phyloP scores from a whole-genome alignment of 1,284 basidiomycete species.

The Moesziomyces globuligerus region DNA sequence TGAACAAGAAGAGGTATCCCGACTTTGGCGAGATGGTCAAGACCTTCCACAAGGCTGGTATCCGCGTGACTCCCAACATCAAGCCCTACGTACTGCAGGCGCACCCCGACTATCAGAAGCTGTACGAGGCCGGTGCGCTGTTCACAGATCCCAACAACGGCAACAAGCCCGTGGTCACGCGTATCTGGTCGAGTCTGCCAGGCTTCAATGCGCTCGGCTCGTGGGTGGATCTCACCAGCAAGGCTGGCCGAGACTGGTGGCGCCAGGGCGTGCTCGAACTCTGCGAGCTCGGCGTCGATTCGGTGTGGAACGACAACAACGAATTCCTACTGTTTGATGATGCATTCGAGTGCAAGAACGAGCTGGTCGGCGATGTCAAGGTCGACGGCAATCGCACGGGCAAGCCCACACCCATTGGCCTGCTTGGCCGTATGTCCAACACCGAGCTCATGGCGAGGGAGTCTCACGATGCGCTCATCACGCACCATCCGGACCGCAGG shows the following conservation, averaged over 20 bases:
- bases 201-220: conserved; percentile 68
- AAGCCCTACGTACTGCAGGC: conserved; percentile 63
- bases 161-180: conserved; percentile 65
- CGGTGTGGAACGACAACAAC: conserved; percentile 70
- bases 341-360: conserved; percentile 61
- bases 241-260: conserved; percentile 69
- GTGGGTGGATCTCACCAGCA: conserved; percentile 69
- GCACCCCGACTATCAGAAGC: conserved; percentile 67
- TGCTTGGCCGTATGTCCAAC: conserved; percentile 68
- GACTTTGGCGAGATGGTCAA: conserved; percentile 69
- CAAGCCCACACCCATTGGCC: conserved; percentile 57
- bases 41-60: conserved; percentile 68
- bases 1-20: conserved; percentile 69
- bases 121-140: conserved; percentile 65
- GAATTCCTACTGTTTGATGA: conserved; percentile 69
- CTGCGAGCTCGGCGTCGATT: conserved; percentile 68
- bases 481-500: conserved; percentile 62
- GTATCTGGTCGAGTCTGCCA: conserved; percentile 69
- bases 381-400: conserved; percentile 35
- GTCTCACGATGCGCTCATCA: conserved; percentile 65
- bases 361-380: conserved; percentile 33
- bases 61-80: conserved; percentile 69
- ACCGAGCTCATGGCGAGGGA: conserved; percentile 69
- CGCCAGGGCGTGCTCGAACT: conserved; percentile 67
- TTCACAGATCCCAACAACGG: conserved; percentile 66